Evolutionary conservation across 192 early-diverging fungal genomes (phyloP), one percentile per base, ranked within the genome.

Genomic region (Chytriomyces sp.): DNA sequence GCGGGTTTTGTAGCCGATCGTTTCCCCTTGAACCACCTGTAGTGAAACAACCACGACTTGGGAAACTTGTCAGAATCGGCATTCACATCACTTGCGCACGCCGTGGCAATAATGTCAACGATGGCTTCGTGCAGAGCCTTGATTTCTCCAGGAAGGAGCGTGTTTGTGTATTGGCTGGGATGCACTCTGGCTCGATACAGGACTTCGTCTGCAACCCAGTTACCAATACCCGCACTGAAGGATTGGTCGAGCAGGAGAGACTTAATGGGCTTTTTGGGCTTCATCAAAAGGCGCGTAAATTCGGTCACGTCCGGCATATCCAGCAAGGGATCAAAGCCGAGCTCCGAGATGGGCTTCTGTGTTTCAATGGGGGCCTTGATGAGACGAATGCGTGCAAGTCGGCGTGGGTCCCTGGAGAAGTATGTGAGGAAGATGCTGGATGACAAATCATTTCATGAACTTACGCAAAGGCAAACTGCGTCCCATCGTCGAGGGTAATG

Each of bases 161-260:
- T 72, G 12, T 82, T 64, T 0, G 87, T 70, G 28, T 74, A 67
- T 64, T 89, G 84, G 14, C 62, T 75, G 12, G 94, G 94, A 67
- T 94, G 93, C 4, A 94, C 75, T 31, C 72, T 52, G 37, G 91
- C 85, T 52, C 90, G 90, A 70, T 85, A 94, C 5, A 95, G 81
- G 0, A 92, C 80, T 77, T 93, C 92, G 75, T 94, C 93, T 0
- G 93, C 93, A 12, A 94, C 80, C 93, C 93, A 95, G 77, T 94
- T 95, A 0, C 93, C 93, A 3, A 95, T 84, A 3, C 93, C 93
- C 0, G 92, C 90, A 0, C 83, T 86, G 64, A 95, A 91, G 5
- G 74, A 41, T 52, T 95, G 93, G 52, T 92, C 88, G 17, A 95
- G 81, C 30, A 95, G 75, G 39, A 94, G 70, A 0, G 89, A 78